phyloP scores from a whole-genome alignment of 2,329 filamentous ascomycete species.

The Pezicula rhizophila region DNA sequence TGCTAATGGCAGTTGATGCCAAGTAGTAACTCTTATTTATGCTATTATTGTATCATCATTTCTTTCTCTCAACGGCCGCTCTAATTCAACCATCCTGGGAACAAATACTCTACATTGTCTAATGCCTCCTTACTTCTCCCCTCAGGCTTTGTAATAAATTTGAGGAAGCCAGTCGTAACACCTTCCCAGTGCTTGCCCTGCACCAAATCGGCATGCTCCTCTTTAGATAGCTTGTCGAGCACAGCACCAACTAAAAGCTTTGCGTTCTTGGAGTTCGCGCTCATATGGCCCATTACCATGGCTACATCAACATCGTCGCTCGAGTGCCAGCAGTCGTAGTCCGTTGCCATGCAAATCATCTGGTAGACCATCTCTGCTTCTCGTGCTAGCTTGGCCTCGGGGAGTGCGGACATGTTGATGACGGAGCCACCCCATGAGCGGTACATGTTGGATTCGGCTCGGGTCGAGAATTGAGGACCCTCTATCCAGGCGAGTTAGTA shows the following conservation, averaged over 20 bases:
- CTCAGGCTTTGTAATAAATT: constrained; percentile 73
- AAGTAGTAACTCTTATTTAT: background rate
- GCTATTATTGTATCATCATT: constrained; percentile 1
- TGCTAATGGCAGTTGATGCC: constrained; percentile 5
- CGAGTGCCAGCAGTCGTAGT: constrained; percentile 97
- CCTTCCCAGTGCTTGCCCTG: constrained; percentile 77
- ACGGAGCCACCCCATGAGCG: constrained; percentile 87
- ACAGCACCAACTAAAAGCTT: constrained; percentile 79
- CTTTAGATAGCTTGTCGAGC: constrained; percentile 74
- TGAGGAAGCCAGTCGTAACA: constrained; percentile 68
- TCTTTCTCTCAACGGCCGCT: background rate
- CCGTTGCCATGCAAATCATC: constrained; percentile 98
- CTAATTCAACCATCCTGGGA: constrained; percentile 52
- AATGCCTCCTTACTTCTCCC: constrained; percentile 69
- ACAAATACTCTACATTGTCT: constrained; percentile 79
- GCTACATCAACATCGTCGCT: constrained; percentile 83
- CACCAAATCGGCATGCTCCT: constrained; percentile 70
- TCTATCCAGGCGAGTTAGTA: constrained; percentile 45
- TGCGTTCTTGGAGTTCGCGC: constrained; percentile 84
- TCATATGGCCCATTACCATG: constrained; percentile 97
- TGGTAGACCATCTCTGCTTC: constrained; percentile 96
- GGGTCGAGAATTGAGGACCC: constrained; percentile 96
- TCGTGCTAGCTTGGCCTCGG: constrained; percentile 90
- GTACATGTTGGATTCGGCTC: constrained; percentile 93
- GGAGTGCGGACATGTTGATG: constrained; percentile 97